These are phyloP conservation scores for Ophiostoma perfectum DNA, from an alignment of 2,329 filamentous ascomycete genomes.

Conservation along the genomic window DNA sequence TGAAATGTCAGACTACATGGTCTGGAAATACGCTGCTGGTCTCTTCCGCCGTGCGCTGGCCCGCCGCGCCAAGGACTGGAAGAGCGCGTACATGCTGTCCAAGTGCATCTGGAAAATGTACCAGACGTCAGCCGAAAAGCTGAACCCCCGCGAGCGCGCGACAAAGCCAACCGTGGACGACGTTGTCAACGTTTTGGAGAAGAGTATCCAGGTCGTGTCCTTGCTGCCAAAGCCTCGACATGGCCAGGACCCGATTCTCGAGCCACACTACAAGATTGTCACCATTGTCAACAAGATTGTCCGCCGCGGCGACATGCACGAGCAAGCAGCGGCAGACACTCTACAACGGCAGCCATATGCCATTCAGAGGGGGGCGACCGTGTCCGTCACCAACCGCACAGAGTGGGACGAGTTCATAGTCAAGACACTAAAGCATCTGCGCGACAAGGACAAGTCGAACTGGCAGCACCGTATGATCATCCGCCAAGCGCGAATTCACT, in stretches of 20 bases:
- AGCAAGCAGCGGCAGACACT: constrained; percentile 47
- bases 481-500: constrained; percentile 58
- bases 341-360: constrained; percentile 54
- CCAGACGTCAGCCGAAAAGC: constrained; percentile 41
- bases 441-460: constrained; percentile 79
- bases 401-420: constrained; percentile 55
- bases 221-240: constrained; percentile 50
- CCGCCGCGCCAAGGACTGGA: constrained; percentile 52
- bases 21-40: constrained; percentile 55
- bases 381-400: constrained; percentile 52
- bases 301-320: constrained; percentile 43
- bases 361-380: constrained; percentile 44
- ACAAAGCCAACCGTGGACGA: constrained; percentile 37
- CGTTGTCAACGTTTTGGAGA: constrained; percentile 47
- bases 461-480: constrained; percentile 93
- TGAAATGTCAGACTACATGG: constrained; percentile 55
- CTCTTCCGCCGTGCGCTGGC: constrained; percentile 53
- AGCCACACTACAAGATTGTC: constrained; percentile 89
- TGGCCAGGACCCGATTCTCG: constrained; percentile 70
- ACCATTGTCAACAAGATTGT: constrained; percentile 79
- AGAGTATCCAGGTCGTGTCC: constrained; percentile 46
- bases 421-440: constrained; percentile 46
- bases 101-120: constrained; percentile 63
- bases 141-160: constrained; percentile 41
- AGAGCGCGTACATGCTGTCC: constrained; percentile 55